Percentiles rank a stretch among this genome's conserved stretches.
phyloP scores from a whole-genome alignment of 768 basidiomycete genomes.

The Lactarius psammicola region DNA sequence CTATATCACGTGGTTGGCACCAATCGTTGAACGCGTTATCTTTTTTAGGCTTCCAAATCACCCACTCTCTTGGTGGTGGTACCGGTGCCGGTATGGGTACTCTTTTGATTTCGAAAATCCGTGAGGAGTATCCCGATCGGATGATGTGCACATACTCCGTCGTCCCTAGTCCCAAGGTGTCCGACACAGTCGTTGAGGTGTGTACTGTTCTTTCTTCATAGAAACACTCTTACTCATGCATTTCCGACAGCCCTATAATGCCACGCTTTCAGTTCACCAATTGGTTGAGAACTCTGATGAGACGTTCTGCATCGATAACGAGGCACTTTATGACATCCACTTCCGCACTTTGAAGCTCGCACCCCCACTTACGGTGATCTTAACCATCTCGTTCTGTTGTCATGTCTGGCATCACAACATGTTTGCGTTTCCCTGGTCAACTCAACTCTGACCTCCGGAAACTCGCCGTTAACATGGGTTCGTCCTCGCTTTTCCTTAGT shows the following conservation, averaged over 20 bases:
- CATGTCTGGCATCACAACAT: slow-evolving; percentile 99
- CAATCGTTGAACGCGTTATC: slow-evolving; percentile 1
- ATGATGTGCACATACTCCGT: slow-evolving; percentile 99
- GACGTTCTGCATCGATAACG: slow-evolving; percentile 99
- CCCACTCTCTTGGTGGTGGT: slow-evolving; percentile 97
- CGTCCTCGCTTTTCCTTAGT: slow-evolving; percentile 32
- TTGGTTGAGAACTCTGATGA: slow-evolving; percentile 99
- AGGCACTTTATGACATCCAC: slow-evolving; percentile 98
- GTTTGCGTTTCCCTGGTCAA: slow-evolving; percentile 99
- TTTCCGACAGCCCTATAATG: slow-evolving; percentile 83
- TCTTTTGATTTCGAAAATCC: slow-evolving; percentile 96
- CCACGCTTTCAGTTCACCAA: slow-evolving; percentile 96
- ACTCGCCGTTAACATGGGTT: slow-evolving; percentile 98
- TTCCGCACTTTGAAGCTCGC: slow-evolving; percentile 95
- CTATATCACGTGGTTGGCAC: slow-evolving; percentile 25
- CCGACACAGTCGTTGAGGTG: slow-evolving; percentile 97
- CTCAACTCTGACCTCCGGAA: slow-evolving; percentile 98
- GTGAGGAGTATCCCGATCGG: slow-evolving; percentile 97
- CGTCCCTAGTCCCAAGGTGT: slow-evolving; percentile 95
- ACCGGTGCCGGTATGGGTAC: slow-evolving; percentile 99
- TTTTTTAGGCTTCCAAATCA: slow-evolving; percentile 91
- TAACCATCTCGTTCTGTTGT: slow-evolving; percentile 98
- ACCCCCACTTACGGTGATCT: slow-evolving; percentile 97
- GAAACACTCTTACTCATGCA: neutral
- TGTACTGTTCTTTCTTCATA: slow-evolving; percentile 2